A percentile compares a stretch with the other conserved stretches of the same genome.
phyloP scores from a whole-genome alignment of 176 grass and related monocot genomes.

The Miscanthus lutarioriparius region DNA sequence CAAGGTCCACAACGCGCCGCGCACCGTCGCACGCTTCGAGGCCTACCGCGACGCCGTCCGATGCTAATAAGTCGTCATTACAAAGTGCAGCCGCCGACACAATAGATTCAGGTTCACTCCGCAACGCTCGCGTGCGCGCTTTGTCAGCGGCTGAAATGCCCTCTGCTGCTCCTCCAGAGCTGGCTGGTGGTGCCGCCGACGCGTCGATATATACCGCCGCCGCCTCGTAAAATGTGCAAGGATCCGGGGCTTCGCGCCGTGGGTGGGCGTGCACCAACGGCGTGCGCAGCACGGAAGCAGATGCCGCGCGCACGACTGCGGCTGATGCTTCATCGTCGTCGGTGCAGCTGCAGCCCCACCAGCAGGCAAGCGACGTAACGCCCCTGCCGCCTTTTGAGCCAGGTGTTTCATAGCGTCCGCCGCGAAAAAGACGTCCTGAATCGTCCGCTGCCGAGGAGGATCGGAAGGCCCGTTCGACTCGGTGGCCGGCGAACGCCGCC shows the following conservation, averaged over 20 bases:
- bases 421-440: too few species aligned
- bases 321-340: background rate
- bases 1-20: conserved; percentile 70
- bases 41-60: conserved; percentile 83
- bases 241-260: conserved; percentile 69
- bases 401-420: conserved; percentile 82
- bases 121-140: conserved; percentile 71
- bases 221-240: conserved; percentile 39
- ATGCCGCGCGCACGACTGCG: conserved; percentile 62
- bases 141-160: conserved; percentile 50
- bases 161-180: conserved; percentile 36
- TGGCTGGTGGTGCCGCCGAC: background rate
- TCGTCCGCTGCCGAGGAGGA: background rate
- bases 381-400: conserved; percentile 28
- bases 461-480: conserved; percentile 55
- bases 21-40: conserved; percentile 91
- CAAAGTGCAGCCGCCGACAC: conserved; percentile 85
- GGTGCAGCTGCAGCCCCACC: too few species aligned
- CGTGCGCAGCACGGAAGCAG: conserved; percentile 86
- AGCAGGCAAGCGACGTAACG: too few species aligned
- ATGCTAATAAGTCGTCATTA: too few species aligned
- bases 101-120: conserved; percentile 96
- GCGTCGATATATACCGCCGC: background rate
- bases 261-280: conserved; percentile 45
- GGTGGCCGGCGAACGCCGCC: conserved; percentile 53